Evolutionary conservation across 1,284 basidiomycete species (phyloP).

Genomic region (Ceratobasidium sp.): DNA sequence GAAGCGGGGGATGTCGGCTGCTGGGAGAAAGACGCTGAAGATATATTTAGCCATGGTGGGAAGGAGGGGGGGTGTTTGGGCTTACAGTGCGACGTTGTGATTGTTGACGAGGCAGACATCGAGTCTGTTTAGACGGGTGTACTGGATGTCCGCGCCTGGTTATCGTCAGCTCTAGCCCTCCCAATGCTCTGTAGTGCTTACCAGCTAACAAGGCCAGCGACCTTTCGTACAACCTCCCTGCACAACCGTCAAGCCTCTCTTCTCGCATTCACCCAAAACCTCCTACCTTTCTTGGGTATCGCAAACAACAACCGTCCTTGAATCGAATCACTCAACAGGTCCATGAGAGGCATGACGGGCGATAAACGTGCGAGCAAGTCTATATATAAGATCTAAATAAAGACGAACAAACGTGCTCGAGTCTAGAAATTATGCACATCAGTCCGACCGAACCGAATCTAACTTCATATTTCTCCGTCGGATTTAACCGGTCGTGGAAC

Average conservation of each 20-base stretch:
- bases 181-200: conserved; percentile 54
- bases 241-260: background rate
- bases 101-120: conserved; percentile 95
- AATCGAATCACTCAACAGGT: conserved; percentile 65
- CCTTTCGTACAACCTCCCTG: conserved; percentile 93
- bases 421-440: background rate
- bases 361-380: background rate
- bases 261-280: background rate
- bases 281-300: conserved; percentile 95
- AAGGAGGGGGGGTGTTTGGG: conserved; percentile 38
- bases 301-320: conserved; percentile 89
- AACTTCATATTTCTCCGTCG: background rate
- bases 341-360: conserved; percentile 54
- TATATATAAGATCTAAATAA: conserved; percentile 9
- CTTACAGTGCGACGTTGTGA: conserved; percentile 91
- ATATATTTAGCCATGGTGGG: background rate
- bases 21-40: conserved; percentile 94
- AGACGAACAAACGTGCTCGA: conserved; percentile 28
- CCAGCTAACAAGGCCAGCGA: conserved; percentile 88
- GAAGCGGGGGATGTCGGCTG: conserved; percentile 97
- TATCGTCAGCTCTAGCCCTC: conserved; percentile 4
- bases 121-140: conserved; percentile 87
- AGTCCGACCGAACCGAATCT: background rate
- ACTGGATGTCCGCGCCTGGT: conserved; percentile 96
- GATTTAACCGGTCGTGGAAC: background rate